Conservation (phyloP, 2,329 filamentous ascomycete species). For the Nothophoma quercina region DNA sequence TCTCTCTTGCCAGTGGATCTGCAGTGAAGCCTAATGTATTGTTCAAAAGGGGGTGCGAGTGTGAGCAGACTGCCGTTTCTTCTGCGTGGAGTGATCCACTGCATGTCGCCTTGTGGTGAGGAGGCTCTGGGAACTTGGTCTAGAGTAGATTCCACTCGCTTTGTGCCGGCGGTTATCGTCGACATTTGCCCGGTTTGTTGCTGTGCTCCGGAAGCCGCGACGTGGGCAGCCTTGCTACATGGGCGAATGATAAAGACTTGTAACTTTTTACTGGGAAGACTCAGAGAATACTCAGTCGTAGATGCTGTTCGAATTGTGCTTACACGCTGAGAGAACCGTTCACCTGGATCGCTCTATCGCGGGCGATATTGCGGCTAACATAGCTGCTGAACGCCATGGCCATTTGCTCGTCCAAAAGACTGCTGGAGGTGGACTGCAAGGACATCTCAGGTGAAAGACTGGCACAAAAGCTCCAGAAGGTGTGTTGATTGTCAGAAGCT, state of each 20-base stretch:
- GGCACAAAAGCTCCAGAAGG: background rate
- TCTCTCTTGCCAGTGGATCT: background rate
- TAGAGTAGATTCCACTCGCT: too few species aligned
- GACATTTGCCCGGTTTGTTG: too few species aligned
- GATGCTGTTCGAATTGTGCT: too few species aligned
- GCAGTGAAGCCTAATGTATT: background rate
- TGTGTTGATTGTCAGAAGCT: too few species aligned
- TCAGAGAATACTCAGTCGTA: background rate
- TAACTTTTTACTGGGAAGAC: background rate
- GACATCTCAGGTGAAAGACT: background rate
- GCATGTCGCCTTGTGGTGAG: background rate
- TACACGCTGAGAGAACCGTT: conserved; percentile 10
- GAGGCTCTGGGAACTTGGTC: background rate
- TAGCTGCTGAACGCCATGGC: background rate
- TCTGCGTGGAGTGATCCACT: background rate
- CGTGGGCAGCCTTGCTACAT: background rate
- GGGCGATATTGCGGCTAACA: conserved; percentile 10
- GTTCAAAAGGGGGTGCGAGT: background rate
- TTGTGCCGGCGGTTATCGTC: too few species aligned
- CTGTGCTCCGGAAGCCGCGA: background rate
- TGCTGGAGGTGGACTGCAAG: background rate
- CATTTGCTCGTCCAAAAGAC: background rate
- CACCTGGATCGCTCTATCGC: conserved; percentile 8
- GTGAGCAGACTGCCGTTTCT: background rate
- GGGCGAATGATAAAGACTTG: conserved; percentile 5